These are phyloP conservation scores for Globisporangium spinosum DNA, from an alignment of 352 stramenopile genomes.

Conservation along the genomic window DNA sequence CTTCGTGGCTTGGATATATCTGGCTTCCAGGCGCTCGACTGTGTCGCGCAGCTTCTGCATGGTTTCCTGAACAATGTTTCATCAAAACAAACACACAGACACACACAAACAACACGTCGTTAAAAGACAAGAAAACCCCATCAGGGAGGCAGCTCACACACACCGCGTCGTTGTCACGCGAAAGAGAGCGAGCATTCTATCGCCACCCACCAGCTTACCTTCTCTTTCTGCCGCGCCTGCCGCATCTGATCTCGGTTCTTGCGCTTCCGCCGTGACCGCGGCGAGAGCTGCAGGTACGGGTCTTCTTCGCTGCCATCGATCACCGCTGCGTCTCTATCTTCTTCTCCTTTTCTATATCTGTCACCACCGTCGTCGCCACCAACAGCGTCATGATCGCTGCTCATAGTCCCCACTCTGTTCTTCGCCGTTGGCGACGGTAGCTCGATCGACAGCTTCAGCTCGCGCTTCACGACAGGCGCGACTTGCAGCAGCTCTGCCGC, in stretches of 20 bases:
- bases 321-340: background rate
- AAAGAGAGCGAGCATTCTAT: too few relatives aligned
- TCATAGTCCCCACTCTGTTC: too few relatives aligned
- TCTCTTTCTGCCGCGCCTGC: slow-evolving; percentile 38
- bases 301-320: background rate
- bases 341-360: background rate
- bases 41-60: slow-evolving; percentile 46
- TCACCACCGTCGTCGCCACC: too few relatives aligned
- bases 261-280: slow-evolving; percentile 38
- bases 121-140: too few relatives aligned
- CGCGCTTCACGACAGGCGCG: background rate
- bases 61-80: slow-evolving; percentile 22
- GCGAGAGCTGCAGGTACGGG: slow-evolving; percentile 31
- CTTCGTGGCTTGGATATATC: slow-evolving; percentile 22
- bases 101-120: too few relatives aligned
- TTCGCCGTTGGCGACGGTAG: background rate
- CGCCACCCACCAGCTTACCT: slow-evolving; percentile 15
- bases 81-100: too few relatives aligned
- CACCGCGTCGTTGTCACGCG: too few relatives aligned
- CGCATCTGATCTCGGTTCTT: slow-evolving; percentile 62
- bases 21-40: slow-evolving; percentile 40
- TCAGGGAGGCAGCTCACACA: too few relatives aligned
- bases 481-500: background rate
- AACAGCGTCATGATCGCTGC: background rate
- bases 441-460: background rate